Evolutionary conservation across 2,329 filamentous ascomycete genomes (phyloP).

Genomic region (Aspergillus quadrilineatus): DNA sequence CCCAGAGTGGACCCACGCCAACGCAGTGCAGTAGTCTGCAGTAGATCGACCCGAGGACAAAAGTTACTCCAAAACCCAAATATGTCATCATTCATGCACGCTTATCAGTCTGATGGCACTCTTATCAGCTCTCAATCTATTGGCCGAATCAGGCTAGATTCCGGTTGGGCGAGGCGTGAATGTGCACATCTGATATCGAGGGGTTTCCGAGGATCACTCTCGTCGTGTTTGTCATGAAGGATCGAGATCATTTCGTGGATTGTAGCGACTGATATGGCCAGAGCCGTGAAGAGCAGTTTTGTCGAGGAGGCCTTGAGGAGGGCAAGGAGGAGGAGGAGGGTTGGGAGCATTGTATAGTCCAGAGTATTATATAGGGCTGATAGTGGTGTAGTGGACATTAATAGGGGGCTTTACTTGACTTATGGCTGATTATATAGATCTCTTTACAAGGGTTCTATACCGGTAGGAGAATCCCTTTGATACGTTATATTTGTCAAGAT

Average conservation of each 20-base stretch:
- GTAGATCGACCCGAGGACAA: background rate
- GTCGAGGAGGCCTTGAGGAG: slow-evolving; percentile 1
- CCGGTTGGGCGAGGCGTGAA: too few species aligned
- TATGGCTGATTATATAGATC: background rate
- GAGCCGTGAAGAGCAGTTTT: background rate
- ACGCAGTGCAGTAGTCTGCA: background rate
- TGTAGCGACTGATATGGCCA: background rate
- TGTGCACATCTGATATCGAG: too few species aligned
- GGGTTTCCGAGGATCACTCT: background rate
- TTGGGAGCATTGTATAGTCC: background rate
- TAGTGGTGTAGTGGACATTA: background rate
- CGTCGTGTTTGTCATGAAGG: background rate
- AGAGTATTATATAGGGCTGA: background rate
- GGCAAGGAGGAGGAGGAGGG: background rate
- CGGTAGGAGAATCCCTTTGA: too few species aligned
- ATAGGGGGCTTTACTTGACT: background rate
- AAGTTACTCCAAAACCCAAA: background rate
- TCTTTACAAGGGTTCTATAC: background rate
- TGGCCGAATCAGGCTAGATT: background rate
- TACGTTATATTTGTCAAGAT: background rate
- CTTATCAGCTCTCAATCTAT: slow-evolving; percentile 7
- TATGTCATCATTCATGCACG: background rate
- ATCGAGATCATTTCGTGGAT: slow-evolving; percentile 10
- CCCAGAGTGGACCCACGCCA: background rate
- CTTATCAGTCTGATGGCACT: background rate